A percentile compares a stretch with the other conserved stretches of the same genome.
Conservation (phyloP, 2,329 filamentous ascomycete genomes). For the Microsporum ferrugineum region DNA sequence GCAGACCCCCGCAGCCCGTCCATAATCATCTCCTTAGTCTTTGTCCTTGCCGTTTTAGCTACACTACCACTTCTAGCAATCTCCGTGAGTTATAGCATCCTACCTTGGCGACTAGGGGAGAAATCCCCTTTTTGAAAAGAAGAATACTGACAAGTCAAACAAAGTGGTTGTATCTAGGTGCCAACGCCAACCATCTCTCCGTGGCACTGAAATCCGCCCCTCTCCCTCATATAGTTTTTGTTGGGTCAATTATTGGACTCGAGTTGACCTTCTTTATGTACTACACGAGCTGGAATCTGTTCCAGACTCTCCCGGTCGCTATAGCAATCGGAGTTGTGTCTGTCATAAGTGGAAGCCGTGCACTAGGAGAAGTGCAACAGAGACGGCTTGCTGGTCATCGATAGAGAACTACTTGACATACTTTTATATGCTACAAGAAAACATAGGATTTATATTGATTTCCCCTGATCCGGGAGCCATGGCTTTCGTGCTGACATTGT, state of each 20-base stretch:
- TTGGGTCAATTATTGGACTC: slow-evolving; percentile 74
- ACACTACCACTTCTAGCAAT: slow-evolving; percentile 63
- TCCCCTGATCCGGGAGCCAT: neutral
- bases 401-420: slow-evolving; percentile 21
- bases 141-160: slow-evolving; percentile 10
- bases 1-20: slow-evolving; percentile 69
- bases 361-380: slow-evolving; percentile 83
- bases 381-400: slow-evolving; percentile 64
- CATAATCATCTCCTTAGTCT: slow-evolving; percentile 65
- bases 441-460: neutral
- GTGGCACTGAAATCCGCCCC: slow-evolving; percentile 68
- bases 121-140: no score
- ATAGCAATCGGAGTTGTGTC: slow-evolving; percentile 56
- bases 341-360: slow-evolving; percentile 79
- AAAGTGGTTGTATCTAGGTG: slow-evolving; percentile 72
- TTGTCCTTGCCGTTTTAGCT: slow-evolving; percentile 59
- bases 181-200: slow-evolving; percentile 65
- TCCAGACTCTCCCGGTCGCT: slow-evolving; percentile 71
- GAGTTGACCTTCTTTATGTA: slow-evolving; percentile 92
- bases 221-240: slow-evolving; percentile 70
- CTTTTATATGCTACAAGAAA: neutral
- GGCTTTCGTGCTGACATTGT: neutral
- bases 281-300: slow-evolving; percentile 83
- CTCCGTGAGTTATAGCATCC: slow-evolving; percentile 42
- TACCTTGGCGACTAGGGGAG: neutral